Evolutionary conservation across 306 rosid genomes (phyloP), one percentile per base, ranked within the genome.

Genomic region (Citrullus mucosospermus): DNA sequence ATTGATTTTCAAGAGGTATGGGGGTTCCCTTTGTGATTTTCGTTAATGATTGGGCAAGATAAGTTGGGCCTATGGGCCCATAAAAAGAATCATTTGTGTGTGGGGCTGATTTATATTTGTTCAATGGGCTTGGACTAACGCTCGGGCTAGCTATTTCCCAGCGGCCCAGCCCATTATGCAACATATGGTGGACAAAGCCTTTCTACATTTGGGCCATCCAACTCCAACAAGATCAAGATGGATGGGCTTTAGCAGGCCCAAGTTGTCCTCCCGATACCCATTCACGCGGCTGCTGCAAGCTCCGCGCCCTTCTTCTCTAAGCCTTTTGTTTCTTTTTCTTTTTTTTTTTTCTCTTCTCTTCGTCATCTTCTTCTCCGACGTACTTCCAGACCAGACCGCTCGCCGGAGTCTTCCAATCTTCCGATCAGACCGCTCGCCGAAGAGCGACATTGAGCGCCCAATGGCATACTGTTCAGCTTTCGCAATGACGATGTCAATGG

Each of bases 401-500:
- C 16, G 54, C 54, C 54, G 54, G 54, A 48, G 4, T 48, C 54
- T 48, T 48, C 54, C 54, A 48, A 48, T 13, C 6, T 48, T 48
- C 54, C 54, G 1, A 48, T 48, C 5, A 48, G 6, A 12, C 54
- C 16, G 16, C 4, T 48, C 54, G 6, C 54, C 17, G 54, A 3
- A 48, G 54, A 48, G 54, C 54, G 54, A 48, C 16, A 13, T 48
- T 48, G 54, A 12, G 54, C 5, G 54, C 54, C 54, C 16, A 48
- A 48, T 48, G 54, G 54, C 17, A 0, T 48, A 48, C 16, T 48
- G 54, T 16, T 48, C 32, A 56, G 70, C 74, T 78, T 51, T 51
- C 79, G 15, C 51, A 46, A 78, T 34, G 81, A 75, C 81, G 7
- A 46, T 51, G 54, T 32, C 84, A 8, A 77, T 77, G 80, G 38